phyloP scores from a whole-genome alignment of 106 monocot species.

The Acorus calamus region DNA sequence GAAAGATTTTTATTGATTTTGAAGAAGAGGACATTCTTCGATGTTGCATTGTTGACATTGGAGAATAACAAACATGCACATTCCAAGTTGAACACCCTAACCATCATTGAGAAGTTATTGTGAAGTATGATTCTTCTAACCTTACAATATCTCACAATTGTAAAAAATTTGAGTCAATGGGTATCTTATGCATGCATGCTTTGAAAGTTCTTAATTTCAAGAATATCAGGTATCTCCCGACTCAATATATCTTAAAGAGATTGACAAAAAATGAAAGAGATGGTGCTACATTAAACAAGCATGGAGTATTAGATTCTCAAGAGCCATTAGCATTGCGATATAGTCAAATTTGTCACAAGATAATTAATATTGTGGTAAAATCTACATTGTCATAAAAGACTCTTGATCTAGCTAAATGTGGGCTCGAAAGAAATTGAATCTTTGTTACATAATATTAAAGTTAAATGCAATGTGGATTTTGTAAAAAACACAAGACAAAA shows the following conservation, averaged over 20 bases:
- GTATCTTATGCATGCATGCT: constrained; percentile 56
- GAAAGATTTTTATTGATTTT: constrained; percentile 32
- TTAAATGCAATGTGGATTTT: too few species aligned
- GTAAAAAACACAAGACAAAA: too few species aligned
- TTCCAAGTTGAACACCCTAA: constrained; percentile 22
- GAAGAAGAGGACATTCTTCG: constrained; percentile 42
- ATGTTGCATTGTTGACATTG: constrained; percentile 29
- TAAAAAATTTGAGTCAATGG: constrained; percentile 10
- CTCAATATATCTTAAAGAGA: constrained; percentile 35
- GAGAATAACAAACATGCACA: constrained; percentile 23
- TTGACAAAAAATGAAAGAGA: constrained; percentile 46
- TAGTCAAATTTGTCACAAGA: constrained; percentile 20
- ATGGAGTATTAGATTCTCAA: background rate
- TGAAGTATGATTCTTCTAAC: constrained; percentile 21
- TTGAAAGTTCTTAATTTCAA: constrained; percentile 54
- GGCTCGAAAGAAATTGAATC: constrained; percentile 26
- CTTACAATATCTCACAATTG: constrained; percentile 16
- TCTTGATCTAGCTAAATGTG: constrained; percentile 16
- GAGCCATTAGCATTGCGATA: constrained; percentile 17
- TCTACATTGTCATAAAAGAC: constrained; percentile 28
- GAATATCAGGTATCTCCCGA: constrained; percentile 39
- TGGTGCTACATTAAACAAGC: constrained; percentile 1
- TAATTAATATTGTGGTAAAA: constrained; percentile 21
- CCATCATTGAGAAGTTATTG: constrained; percentile 22
- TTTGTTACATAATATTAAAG: constrained; percentile 8